Percentiles rank a stretch among this genome's conserved stretches.
Evolutionary conservation across 2,329 filamentous ascomycete genomes (phyloP).

Genomic region (Cladosporium austrohemisphaericum): DNA sequence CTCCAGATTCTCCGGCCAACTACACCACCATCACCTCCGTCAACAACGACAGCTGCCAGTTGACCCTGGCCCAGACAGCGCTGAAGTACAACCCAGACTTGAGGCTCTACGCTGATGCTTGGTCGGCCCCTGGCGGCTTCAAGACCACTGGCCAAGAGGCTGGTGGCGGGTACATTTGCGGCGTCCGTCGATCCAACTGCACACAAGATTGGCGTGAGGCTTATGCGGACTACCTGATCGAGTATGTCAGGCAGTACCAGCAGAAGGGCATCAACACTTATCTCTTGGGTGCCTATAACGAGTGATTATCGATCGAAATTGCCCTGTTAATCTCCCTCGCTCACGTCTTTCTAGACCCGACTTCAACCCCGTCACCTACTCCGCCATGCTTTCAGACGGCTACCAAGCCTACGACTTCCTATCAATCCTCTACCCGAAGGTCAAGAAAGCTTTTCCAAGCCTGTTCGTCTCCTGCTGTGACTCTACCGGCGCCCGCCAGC

Average conservation of each 20-base stretch:
- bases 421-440: conserved; percentile 21
- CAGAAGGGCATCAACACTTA: conserved; percentile 38
- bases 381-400: conserved; percentile 24
- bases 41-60: conserved; percentile 18
- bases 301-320: no score
- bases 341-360: conserved; percentile 17
- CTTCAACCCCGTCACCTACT: conserved; percentile 24
- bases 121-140: conserved; percentile 24
- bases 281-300: conserved; percentile 19
- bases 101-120: conserved; percentile 25
- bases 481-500: conserved; percentile 22
- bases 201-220: conserved; percentile 42
- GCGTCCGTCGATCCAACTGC: conserved; percentile 23
- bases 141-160: conserved; percentile 21
- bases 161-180: conserved; percentile 22
- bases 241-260: conserved; percentile 48
- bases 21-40: conserved; percentile 19
- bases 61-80: conserved; percentile 20
- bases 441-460: conserved; percentile 23
- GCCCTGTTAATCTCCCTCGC: not conserved
- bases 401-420: conserved; percentile 25
- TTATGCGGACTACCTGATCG: conserved; percentile 48
- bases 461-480: conserved; percentile 23
- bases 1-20: conserved; percentile 20
- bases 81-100: conserved; percentile 24